Evolutionary conservation across 2,329 filamentous ascomycete species (phyloP).

Genomic region (Aspergillus floridensis): DNA sequence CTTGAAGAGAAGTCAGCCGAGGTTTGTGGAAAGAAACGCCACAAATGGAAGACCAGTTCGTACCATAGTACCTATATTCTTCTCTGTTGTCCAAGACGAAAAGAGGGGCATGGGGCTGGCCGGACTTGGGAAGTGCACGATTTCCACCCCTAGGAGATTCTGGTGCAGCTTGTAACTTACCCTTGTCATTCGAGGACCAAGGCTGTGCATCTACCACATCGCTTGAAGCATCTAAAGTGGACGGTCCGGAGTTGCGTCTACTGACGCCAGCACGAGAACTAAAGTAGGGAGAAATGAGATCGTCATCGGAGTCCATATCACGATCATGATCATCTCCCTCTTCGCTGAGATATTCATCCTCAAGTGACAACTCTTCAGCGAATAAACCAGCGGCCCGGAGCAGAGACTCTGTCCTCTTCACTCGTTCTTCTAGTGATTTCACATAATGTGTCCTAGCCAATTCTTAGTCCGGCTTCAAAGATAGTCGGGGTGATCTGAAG

Average conservation of each 20-base stretch:
- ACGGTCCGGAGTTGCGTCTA: conserved; percentile 1
- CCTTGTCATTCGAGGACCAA: conserved; percentile 1
- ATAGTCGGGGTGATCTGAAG: background rate
- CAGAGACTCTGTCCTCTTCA: conserved; percentile 84
- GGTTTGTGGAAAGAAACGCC: background rate
- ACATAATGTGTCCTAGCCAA: conserved; percentile 81
- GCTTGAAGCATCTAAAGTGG: background rate
- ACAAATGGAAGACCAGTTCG: background rate
- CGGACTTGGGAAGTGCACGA: conserved; percentile 44
- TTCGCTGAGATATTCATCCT: conserved; percentile 20
- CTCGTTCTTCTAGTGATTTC: conserved; percentile 85
- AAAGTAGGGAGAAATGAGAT: conserved; percentile 32
- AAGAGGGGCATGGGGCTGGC: conserved; percentile 66
- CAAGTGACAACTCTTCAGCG: conserved; percentile 70
- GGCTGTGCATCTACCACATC: background rate
- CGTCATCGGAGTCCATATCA: conserved; percentile 40
- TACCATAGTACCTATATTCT: conserved; percentile 78
- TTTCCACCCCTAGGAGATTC: conserved; percentile 21
- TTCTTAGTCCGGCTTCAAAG: conserved; percentile 5
- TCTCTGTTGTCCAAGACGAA: conserved; percentile 84
- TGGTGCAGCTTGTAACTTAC: background rate
- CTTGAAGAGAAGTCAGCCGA: conserved; percentile 41
- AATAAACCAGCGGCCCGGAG: conserved; percentile 79
- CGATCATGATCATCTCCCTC: conserved; percentile 21
- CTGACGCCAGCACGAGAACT: conserved; percentile 3